Evolutionary conservation across 768 basidiomycete genomes (phyloP).

Genomic region (Suillus alpinus): DNA sequence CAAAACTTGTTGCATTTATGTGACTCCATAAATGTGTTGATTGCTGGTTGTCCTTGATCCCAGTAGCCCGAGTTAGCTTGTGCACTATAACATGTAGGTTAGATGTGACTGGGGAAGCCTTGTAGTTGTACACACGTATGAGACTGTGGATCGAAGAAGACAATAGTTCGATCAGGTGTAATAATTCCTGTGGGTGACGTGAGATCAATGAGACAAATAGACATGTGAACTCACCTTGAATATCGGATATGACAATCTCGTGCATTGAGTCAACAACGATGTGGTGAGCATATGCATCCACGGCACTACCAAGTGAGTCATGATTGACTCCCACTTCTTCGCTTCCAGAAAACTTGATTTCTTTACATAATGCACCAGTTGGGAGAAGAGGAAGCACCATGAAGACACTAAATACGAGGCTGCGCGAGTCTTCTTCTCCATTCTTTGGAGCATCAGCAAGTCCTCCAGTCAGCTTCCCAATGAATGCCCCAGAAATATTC

Average conservation of each 20-base stretch:
- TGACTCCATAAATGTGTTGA: background rate
- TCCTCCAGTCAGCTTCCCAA: background rate
- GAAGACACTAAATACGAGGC: background rate
- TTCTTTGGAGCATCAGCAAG: background rate
- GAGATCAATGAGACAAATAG: background rate
- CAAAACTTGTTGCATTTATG: constrained; percentile 5
- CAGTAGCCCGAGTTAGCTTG: background rate
- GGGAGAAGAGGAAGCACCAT: background rate
- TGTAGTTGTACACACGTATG: constrained; percentile 5
- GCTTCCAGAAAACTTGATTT: constrained; percentile 18
- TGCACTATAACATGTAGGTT: background rate
- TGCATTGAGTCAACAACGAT: constrained; percentile 13
- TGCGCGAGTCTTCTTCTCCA: background rate
- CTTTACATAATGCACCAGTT: background rate
- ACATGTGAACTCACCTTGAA: constrained; percentile 18
- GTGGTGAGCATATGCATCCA: constrained; percentile 25
- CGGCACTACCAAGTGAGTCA: constrained; percentile 11
- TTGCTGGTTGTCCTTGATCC: background rate
- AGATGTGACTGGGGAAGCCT: background rate
- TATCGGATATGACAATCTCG: constrained; percentile 12
- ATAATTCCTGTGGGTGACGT: constrained; percentile 1
- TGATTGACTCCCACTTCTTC: constrained; percentile 9
- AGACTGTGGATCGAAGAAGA: constrained; percentile 15
- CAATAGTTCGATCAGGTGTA: background rate
- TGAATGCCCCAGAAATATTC: background rate